A percentile compares a stretch with the other conserved stretches of the same genome.
Conservation (phyloP, 2,329 filamentous ascomycete species). For the Botrytis elliptica region DNA sequence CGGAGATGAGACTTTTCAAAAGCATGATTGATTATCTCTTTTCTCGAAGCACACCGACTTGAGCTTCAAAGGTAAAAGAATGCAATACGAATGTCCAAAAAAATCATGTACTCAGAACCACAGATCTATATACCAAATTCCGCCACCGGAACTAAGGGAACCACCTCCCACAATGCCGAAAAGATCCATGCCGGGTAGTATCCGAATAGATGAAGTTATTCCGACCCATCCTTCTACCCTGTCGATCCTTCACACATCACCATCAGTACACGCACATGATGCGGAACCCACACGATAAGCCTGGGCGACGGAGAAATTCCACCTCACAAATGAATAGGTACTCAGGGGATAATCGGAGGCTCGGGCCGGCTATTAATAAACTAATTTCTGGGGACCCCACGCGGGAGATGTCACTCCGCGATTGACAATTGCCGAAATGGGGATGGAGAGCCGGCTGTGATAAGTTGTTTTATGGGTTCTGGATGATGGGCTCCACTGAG, state of each 20-base stretch:
- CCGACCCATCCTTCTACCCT: not conserved
- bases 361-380: slow-evolving; percentile 7
- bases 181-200: not conserved
- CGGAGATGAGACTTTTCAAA: slow-evolving; percentile 2
- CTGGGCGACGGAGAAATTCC: not conserved
- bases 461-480: not conserved
- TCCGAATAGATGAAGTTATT: not conserved
- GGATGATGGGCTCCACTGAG: not conserved
- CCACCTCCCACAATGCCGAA: not conserved
- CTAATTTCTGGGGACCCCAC: not conserved
- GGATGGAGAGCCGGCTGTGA: not conserved
- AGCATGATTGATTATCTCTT: not conserved
- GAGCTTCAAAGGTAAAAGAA: not conserved
- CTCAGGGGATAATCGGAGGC: slow-evolving; percentile 10
- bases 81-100: not conserved
- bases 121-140: not conserved
- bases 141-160: not conserved
- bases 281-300: not conserved
- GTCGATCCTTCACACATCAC: not conserved
- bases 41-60: not conserved
- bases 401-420: not conserved
- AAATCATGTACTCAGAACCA: no score
- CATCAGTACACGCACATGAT: not conserved
- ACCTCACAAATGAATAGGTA: not conserved
- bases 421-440: not conserved